Percentiles rank a stretch among this genome's conserved stretches.
Conservation (phyloP, 1,284 basidiomycete genomes). For the Rhodotorula sp. region DNA sequence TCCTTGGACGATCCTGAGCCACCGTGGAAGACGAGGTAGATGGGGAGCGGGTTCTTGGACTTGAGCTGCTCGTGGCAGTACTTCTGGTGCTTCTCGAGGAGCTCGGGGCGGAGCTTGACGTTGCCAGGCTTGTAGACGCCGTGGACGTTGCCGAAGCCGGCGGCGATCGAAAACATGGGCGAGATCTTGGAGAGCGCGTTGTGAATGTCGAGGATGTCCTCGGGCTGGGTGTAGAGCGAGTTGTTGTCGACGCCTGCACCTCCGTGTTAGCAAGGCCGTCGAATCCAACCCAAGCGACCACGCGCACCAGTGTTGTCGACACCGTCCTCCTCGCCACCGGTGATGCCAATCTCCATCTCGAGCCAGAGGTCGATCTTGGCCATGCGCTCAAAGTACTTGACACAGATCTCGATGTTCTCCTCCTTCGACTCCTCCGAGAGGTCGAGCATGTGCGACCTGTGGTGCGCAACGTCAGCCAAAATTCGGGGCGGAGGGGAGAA, state of each 20-base stretch:
- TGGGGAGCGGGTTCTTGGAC: constrained; percentile 67
- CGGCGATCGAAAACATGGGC: constrained; percentile 94
- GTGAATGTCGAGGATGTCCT: constrained; percentile 93
- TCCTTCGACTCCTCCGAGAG: constrained; percentile 97
- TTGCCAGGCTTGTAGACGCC: constrained; percentile 93
- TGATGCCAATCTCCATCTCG: constrained; percentile 99
- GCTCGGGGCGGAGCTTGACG: constrained; percentile 85
- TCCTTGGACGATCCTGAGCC: constrained; percentile 96
- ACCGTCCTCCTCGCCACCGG: constrained; percentile 98
- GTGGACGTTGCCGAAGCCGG: constrained; percentile 96
- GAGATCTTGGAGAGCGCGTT: constrained; percentile 76
- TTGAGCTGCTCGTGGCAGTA: constrained; percentile 72
- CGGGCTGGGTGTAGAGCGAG: constrained; percentile 93
- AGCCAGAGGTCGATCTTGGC: constrained; percentile 88
- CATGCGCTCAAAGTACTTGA: constrained; percentile 95
- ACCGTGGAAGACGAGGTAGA: constrained; percentile 99
- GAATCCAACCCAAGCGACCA: background rate
- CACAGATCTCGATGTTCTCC: constrained; percentile 92
- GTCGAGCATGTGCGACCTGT: constrained; percentile 94
- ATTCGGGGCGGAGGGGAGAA: background rate
- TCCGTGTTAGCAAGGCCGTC: too few relatives aligned
- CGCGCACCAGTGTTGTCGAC: constrained; percentile 71
- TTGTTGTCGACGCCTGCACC: constrained; percentile 82
- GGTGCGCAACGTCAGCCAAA: background rate
- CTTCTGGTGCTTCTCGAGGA: constrained; percentile 88